A percentile compares a stretch with the other conserved stretches of the same genome.
Evolutionary conservation across 345 rosid species (phyloP).

Genomic region (Pugionium cornutum): DNA sequence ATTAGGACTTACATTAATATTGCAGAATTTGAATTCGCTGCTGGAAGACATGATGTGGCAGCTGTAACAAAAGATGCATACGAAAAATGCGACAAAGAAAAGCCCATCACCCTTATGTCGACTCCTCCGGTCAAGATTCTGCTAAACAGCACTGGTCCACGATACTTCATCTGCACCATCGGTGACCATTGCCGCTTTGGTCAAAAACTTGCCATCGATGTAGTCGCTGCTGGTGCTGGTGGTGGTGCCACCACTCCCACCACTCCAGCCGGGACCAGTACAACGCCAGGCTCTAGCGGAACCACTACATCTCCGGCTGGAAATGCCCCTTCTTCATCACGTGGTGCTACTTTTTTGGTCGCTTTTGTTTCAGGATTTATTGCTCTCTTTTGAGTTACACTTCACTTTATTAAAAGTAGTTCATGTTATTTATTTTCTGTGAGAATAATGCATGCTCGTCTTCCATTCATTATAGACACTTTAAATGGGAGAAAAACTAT

Average conservation of each 20-base stretch:
- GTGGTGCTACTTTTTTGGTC: constrained; percentile 28
- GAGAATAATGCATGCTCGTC: no score
- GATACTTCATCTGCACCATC: constrained; percentile 49
- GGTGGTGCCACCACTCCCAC: constrained; percentile 30
- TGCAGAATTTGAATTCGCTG: constrained; percentile 56
- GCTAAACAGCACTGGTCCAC: constrained; percentile 48
- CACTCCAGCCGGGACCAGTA: constrained; percentile 22
- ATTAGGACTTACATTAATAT: neutral
- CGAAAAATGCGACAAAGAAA: constrained; percentile 42
- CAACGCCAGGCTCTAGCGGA: constrained; percentile 27
- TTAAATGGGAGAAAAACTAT: no score
- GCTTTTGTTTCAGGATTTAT: constrained; percentile 32
- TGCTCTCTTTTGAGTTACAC: constrained; percentile 38
- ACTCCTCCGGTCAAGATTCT: constrained; percentile 47
- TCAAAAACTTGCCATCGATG: constrained; percentile 49
- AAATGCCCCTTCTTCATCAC: constrained; percentile 31
- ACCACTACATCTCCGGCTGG: constrained; percentile 30
- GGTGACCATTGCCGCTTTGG: constrained; percentile 50
- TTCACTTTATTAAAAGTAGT: neutral
- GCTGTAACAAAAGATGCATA: constrained; percentile 48
- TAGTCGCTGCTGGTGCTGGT: constrained; percentile 31
- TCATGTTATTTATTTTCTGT: no score
- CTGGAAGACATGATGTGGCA: constrained; percentile 56
- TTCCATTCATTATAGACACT: no score
- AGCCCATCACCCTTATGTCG: constrained; percentile 25